phyloP scores from a whole-genome alignment of 768 basidiomycete species.

The Mycena indigotica region DNA sequence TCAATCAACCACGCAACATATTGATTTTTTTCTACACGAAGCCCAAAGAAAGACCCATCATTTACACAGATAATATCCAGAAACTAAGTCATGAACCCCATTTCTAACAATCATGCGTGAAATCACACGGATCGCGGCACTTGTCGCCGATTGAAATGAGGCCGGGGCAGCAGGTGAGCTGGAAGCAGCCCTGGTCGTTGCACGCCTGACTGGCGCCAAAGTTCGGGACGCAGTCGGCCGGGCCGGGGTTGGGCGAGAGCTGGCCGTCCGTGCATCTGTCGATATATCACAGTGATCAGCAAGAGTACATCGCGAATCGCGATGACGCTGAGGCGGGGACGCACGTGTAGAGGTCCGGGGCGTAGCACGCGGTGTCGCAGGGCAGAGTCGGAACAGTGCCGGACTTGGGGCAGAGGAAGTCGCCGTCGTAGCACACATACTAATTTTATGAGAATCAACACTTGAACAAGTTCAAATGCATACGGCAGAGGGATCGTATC shows the following conservation, averaged over 20 bases:
- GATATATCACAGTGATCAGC: background rate
- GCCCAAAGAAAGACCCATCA: too few species aligned
- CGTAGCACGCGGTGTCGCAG: slow-evolving; percentile 7
- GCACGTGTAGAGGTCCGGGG: slow-evolving; percentile 9
- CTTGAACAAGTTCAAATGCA: background rate
- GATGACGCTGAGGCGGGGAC: background rate
- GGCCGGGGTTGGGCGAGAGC: background rate
- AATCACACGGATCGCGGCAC: slow-evolving; percentile 18
- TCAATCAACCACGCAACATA: too few species aligned
- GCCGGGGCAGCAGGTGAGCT: slow-evolving; percentile 15
- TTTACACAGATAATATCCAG: too few species aligned
- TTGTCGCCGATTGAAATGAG: slow-evolving; percentile 14
- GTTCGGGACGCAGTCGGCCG: slow-evolving; percentile 5
- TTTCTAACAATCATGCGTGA: too few species aligned
- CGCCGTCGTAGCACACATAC: slow-evolving; percentile 14
- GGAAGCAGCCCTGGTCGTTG: slow-evolving; percentile 5
- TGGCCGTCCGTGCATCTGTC: slow-evolving; percentile 10
- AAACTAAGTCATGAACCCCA: too few species aligned
- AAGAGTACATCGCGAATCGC: background rate
- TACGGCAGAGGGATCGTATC: slow-evolving; percentile 9
- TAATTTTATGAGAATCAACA: background rate
- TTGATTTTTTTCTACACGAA: too few species aligned
- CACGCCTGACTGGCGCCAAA: slow-evolving; percentile 5
- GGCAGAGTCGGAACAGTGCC: slow-evolving; percentile 4
- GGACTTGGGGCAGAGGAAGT: slow-evolving; percentile 12